Percentiles rank a stretch among this genome's conserved stretches.
phyloP scores from a whole-genome alignment of 2,329 filamentous ascomycete species.

The Alternaria alternata region DNA sequence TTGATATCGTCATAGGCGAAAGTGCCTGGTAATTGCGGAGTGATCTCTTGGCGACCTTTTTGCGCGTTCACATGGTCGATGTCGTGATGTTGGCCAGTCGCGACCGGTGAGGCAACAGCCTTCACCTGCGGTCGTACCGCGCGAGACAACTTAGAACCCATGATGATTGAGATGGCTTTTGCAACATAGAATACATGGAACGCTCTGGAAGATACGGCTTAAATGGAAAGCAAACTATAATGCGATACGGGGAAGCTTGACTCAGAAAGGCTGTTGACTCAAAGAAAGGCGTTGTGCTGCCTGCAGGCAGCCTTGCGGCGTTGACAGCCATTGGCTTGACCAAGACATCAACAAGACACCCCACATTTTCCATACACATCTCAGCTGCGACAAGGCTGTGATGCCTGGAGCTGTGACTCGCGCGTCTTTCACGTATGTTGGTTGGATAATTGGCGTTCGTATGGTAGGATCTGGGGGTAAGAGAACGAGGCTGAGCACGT shows the following conservation, averaged over 20 bases:
- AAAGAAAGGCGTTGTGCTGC: slow-evolving; percentile 35
- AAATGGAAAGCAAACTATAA: slow-evolving; percentile 12
- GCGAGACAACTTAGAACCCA: slow-evolving; percentile 42
- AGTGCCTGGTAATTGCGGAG: neutral
- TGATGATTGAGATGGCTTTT: slow-evolving; percentile 16
- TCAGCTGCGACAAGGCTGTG: neutral
- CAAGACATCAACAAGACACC: neutral
- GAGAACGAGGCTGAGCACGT: slow-evolving; percentile 1
- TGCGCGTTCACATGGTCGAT: slow-evolving; percentile 19
- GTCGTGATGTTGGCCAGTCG: slow-evolving; percentile 22
- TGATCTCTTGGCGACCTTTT: slow-evolving; percentile 18
- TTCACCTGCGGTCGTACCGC: slow-evolving; percentile 27
- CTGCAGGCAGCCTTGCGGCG: slow-evolving; percentile 38
- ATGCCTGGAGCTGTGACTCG: neutral
- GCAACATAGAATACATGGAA: neutral
- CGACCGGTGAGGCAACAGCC: slow-evolving; percentile 24
- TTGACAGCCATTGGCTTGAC: slow-evolving; percentile 28
- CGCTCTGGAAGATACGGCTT: neutral
- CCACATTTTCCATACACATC: slow-evolving; percentile 4
- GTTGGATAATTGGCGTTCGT: slow-evolving; percentile 1
- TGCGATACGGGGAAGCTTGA: slow-evolving; percentile 21
- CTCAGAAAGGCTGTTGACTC: slow-evolving; percentile 33
- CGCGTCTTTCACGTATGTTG: neutral
- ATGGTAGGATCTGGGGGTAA: neutral
- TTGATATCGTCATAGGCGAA: slow-evolving; percentile 19